phyloP scores from a whole-genome alignment of 768 basidiomycete genomes.

The Candolleomyces aberdarensis region DNA sequence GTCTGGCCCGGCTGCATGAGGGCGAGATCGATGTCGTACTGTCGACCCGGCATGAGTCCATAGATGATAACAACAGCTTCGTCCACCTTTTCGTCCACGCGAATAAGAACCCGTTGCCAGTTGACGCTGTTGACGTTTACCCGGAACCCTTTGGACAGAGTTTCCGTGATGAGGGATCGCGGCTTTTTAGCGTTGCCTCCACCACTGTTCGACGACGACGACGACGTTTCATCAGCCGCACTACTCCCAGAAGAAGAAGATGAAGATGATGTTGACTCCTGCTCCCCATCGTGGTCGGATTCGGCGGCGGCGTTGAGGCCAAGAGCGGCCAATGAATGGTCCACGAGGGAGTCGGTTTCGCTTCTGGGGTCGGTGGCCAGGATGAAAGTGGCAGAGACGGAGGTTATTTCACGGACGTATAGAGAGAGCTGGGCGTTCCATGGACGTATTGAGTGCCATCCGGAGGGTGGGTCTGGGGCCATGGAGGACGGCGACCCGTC shows the following conservation, averaged over 20 bases:
- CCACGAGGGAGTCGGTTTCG: slow-evolving; percentile 21
- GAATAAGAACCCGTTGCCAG: slow-evolving; percentile 78
- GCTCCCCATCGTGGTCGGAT: slow-evolving; percentile 20
- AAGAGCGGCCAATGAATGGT: slow-evolving; percentile 41
- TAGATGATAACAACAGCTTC: slow-evolving; percentile 92
- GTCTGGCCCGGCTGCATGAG: slow-evolving; percentile 59
- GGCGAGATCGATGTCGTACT: slow-evolving; percentile 86
- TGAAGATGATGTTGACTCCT: slow-evolving; percentile 11
- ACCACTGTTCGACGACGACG: slow-evolving; percentile 5
- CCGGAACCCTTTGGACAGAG: slow-evolving; percentile 69
- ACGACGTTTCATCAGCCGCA: neutral
- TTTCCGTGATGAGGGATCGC: slow-evolving; percentile 54
- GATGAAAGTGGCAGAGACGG: slow-evolving; percentile 80
- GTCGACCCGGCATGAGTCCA: slow-evolving; percentile 81
- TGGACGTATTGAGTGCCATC: slow-evolving; percentile 74
- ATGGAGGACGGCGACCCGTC: neutral
- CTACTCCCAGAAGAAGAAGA: neutral
- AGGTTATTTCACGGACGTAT: slow-evolving; percentile 75
- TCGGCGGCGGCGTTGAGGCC: slow-evolving; percentile 35
- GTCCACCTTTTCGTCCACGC: slow-evolving; percentile 76
- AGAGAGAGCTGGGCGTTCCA: slow-evolving; percentile 74
- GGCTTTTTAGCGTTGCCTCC: slow-evolving; percentile 5
- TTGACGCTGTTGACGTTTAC: slow-evolving; percentile 77
- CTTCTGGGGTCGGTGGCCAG: slow-evolving; percentile 49
- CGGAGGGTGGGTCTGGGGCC: slow-evolving; percentile 18